Evolutionary conservation across 768 basidiomycete species (phyloP).

Genomic region (Lepiota subincarnata): DNA sequence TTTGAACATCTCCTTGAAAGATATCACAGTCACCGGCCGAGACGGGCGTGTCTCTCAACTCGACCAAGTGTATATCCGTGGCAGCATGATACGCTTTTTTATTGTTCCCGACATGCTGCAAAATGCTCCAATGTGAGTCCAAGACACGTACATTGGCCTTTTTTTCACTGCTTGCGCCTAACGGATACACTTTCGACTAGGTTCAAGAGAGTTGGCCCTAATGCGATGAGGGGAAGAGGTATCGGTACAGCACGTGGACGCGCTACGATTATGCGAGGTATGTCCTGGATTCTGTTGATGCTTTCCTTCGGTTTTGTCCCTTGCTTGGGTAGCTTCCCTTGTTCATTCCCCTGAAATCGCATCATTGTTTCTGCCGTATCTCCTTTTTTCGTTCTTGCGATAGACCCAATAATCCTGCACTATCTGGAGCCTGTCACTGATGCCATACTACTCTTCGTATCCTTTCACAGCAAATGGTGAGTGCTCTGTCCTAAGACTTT

Average conservation of each 20-base stretch:
- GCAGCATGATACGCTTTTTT: conserved; percentile 97
- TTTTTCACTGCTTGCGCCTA: background rate
- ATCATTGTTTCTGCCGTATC: too few species aligned
- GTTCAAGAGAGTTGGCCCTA: conserved; percentile 98
- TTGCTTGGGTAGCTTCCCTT: background rate
- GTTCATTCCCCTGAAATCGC: background rate
- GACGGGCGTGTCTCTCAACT: conserved; percentile 98
- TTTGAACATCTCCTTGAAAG: conserved; percentile 91
- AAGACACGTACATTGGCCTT: background rate
- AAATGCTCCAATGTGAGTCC: conserved; percentile 89
- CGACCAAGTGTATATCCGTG: conserved; percentile 98
- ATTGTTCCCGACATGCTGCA: conserved; percentile 99
- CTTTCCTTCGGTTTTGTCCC: too few species aligned
- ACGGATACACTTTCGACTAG: conserved; percentile 36
- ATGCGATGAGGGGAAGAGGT: conserved; percentile 97
- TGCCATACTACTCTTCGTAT: background rate
- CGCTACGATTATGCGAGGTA: conserved; percentile 97
- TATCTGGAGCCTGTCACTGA: background rate
- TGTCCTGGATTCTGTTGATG: conserved; percentile 25
- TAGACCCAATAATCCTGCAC: background rate
- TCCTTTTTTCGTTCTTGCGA: too few species aligned
- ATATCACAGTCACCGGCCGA: conserved; percentile 96
- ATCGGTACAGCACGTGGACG: conserved; percentile 99
- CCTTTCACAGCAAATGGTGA: conserved; percentile 61
- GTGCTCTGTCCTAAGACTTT: conserved; percentile 14